A percentile compares a stretch with the other conserved stretches of the same genome.
These are phyloP conservation scores for Raddia distichophylla DNA, from an alignment of 176 grass and related monocot genomes.

Conservation along the genomic window DNA sequence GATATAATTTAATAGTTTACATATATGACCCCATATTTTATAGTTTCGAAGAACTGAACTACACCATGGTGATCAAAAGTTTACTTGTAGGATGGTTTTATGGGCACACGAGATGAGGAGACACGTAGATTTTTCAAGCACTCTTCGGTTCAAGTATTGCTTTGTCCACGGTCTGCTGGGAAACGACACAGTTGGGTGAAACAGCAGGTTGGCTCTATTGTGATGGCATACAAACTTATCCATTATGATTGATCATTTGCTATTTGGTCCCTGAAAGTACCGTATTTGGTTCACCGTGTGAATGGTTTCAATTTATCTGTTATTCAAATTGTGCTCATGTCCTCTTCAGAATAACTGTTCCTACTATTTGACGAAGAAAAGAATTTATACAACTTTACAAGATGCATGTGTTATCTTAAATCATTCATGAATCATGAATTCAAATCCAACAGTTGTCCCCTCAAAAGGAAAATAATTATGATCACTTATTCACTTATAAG, in stretches of 20 bases:
- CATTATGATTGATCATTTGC: constrained; percentile 19
- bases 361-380: not conserved
- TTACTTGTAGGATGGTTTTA: constrained; percentile 59
- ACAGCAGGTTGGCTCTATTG: constrained; percentile 65
- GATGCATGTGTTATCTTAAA: not conserved
- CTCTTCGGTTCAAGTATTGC: constrained; percentile 81
- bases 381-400: not conserved
- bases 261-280: not conserved
- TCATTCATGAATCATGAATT: constrained; percentile 13
- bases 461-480: too few species aligned
- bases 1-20: constrained; percentile 14
- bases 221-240: constrained; percentile 19
- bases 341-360: not conserved
- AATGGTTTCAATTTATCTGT: constrained; percentile 10
- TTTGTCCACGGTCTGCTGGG: constrained; percentile 78
- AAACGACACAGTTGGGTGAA: constrained; percentile 78
- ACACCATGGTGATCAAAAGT: constrained; percentile 22
- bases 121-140: constrained; percentile 91
- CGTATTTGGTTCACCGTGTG: not conserved
- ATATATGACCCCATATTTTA: constrained; percentile 17
- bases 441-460: not conserved
- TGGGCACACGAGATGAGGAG: constrained; percentile 80
- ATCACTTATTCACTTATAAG: not conserved
- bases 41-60: constrained; percentile 35
- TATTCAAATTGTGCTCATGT: not conserved